phyloP scores from a whole-genome alignment of 2,329 filamentous ascomycete genomes.

The Neofusicoccum ribis region DNA sequence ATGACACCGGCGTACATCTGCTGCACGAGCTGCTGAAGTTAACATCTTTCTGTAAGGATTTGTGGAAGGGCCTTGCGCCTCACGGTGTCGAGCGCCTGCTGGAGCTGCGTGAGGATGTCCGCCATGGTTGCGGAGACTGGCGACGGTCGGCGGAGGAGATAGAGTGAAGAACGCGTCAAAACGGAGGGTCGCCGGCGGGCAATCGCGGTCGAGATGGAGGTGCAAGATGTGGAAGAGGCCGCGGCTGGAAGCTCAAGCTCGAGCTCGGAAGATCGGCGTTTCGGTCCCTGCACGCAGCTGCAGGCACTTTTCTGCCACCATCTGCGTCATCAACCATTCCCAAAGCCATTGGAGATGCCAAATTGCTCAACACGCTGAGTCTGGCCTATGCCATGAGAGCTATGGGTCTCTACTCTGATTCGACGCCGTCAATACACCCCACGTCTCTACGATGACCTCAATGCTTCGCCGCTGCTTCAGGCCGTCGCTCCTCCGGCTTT shows the following conservation, averaged over 20 bases:
- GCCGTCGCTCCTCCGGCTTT: neutral
- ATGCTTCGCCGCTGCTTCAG: constrained; percentile 5
- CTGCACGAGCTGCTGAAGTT: constrained; percentile 23
- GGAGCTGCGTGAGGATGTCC: constrained; percentile 78
- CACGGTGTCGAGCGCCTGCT: constrained; percentile 83
- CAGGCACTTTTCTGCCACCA: neutral
- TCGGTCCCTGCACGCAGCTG: neutral
- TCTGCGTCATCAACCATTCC: neutral
- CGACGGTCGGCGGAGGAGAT: neutral
- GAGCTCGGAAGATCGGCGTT: constrained; percentile 8
- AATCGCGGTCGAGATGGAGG: neutral
- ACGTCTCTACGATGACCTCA: neutral
- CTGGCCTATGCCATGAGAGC: neutral
- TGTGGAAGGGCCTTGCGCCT: constrained; percentile 17
- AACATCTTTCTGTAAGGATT: neutral
- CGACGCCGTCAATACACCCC: no score
- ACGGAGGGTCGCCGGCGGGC: neutral
- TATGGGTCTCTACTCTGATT: neutral
- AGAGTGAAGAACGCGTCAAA: neutral
- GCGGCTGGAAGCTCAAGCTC: constrained; percentile 3
- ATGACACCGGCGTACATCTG: constrained; percentile 50
- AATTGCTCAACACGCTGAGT: neutral
- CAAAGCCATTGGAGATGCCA: neutral
- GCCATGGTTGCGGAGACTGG: constrained; percentile 52
- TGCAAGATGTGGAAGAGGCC: neutral